Conservation (phyloP, 495 filamentous ascomycete genomes). For the Astrothelium subdiscretum region DNA sequence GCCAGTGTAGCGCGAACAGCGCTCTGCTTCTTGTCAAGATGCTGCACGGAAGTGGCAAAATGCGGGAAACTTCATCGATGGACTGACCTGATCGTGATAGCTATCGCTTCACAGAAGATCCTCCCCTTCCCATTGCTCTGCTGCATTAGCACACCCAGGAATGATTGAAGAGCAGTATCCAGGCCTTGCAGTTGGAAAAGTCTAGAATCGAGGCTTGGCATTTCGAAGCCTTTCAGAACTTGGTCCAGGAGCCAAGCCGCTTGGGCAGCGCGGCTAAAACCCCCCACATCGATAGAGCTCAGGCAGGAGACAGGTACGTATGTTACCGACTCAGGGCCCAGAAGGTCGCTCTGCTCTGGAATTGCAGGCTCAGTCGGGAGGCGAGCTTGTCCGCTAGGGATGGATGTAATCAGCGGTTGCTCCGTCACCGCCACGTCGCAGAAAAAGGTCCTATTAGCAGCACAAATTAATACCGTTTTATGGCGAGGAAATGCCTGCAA, state of each 20-base stretch:
- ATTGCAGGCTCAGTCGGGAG: constrained; percentile 9
- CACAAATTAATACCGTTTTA: not conserved
- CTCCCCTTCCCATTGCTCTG: constrained; percentile 16
- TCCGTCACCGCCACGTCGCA: constrained; percentile 9
- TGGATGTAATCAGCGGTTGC: constrained; percentile 11
- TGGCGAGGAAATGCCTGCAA: not conserved
- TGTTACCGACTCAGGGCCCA: constrained; percentile 8
- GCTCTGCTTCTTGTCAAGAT: constrained; percentile 1
- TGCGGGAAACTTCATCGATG: not conserved
- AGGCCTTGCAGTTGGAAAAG: constrained; percentile 12
- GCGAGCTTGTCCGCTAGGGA: constrained; percentile 3
- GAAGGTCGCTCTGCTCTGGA: constrained; percentile 7
- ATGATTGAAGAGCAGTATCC: constrained; percentile 13
- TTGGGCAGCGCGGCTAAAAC: constrained; percentile 25
- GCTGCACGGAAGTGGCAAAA: not conserved
- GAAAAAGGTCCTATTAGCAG: constrained; percentile 4
- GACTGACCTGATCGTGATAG: constrained; percentile 22
- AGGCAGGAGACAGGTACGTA: constrained; percentile 5
- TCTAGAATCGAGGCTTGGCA: constrained; percentile 13
- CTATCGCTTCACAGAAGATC: constrained; percentile 22
- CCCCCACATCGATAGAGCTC: constrained; percentile 13
- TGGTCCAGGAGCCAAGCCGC: constrained; percentile 26
- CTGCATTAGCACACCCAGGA: constrained; percentile 21
- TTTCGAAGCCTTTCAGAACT: constrained; percentile 12
- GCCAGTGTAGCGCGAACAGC: constrained; percentile 16